Percentiles rank a stretch among this genome's conserved stretches.
Evolutionary conservation across 1,284 basidiomycete species (phyloP).

Genomic region (Austroboletus novae-zelandiae): DNA sequence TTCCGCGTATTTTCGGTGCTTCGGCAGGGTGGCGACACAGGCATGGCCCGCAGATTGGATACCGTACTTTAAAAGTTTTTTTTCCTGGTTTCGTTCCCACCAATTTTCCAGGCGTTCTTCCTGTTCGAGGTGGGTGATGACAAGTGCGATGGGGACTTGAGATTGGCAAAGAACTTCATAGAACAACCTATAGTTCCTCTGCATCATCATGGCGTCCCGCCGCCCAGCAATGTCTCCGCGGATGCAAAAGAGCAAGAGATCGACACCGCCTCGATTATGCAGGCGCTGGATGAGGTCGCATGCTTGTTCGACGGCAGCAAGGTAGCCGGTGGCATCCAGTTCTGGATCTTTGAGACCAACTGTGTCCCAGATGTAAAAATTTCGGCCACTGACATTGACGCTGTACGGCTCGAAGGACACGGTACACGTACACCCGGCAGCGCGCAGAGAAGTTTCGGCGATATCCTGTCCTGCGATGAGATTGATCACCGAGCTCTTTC

Average conservation of each 20-base stretch:
- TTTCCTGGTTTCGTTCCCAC: slow-evolving; percentile 27
- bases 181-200: slow-evolving; percentile 40
- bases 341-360: slow-evolving; percentile 39
- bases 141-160: slow-evolving; percentile 36
- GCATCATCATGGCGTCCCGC: slow-evolving; percentile 31
- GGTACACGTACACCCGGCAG: slow-evolving; percentile 32
- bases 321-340: slow-evolving; percentile 23
- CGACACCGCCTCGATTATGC: slow-evolving; percentile 30
- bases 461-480: slow-evolving; percentile 27
- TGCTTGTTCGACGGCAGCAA: slow-evolving; percentile 35
- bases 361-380: slow-evolving; percentile 37
- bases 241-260: slow-evolving; percentile 40
- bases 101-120: slow-evolving; percentile 31
- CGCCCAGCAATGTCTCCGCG: slow-evolving; percentile 21
- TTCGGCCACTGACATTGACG: slow-evolving; percentile 13
- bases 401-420: slow-evolving; percentile 26
- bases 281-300: slow-evolving; percentile 34
- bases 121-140: slow-evolving; percentile 39
- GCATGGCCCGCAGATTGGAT: slow-evolving; percentile 27
- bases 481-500: slow-evolving; percentile 35
- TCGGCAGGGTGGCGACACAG: slow-evolving; percentile 30
- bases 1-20: slow-evolving; percentile 28
- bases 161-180: slow-evolving; percentile 33
- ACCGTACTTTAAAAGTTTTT: slow-evolving; percentile 22
- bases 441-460: slow-evolving; percentile 26